Evolutionary conservation across 2,329 filamentous ascomycete genomes (phyloP).

Genomic region (Cladobotryum protrusum): DNA sequence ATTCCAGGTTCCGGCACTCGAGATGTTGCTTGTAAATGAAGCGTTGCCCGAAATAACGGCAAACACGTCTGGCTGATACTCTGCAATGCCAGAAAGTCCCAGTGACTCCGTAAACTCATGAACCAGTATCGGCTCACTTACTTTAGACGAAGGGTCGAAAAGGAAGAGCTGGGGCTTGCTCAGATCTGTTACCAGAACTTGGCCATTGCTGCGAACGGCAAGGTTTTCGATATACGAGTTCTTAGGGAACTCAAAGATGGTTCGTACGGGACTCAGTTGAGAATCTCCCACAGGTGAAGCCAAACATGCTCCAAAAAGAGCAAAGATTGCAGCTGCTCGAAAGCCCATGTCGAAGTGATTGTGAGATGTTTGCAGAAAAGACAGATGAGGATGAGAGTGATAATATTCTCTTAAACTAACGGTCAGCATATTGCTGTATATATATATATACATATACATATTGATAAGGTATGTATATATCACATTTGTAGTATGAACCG

Average conservation of each 20-base stretch:
- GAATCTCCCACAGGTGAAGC: not conserved
- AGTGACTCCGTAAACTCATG: slow-evolving; percentile 21
- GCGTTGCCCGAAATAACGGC: slow-evolving; percentile 24
- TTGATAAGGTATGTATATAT: no score
- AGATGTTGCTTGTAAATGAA: slow-evolving; percentile 14
- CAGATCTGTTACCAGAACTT: slow-evolving; percentile 28
- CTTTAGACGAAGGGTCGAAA: slow-evolving; percentile 22
- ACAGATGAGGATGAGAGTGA: no score
- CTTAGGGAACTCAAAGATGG: slow-evolving; percentile 7
- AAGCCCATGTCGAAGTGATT: not conserved
- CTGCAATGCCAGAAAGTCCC: slow-evolving; percentile 30
- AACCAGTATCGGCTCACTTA: slow-evolving; percentile 19
- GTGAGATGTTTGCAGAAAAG: no score
- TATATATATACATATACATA: no score
- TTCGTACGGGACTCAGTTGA: not conserved
- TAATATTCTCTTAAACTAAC: no score
- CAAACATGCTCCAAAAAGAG: slow-evolving; percentile 4
- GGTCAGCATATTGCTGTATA: no score
- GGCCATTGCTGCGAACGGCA: slow-evolving; percentile 28
- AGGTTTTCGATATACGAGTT: slow-evolving; percentile 28
- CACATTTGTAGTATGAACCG: no score
- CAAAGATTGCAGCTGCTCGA: not conserved
- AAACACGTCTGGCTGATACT: slow-evolving; percentile 26
- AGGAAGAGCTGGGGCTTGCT: slow-evolving; percentile 26
- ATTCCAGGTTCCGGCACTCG: slow-evolving; percentile 14